Evolutionary conservation across 108 stramenopile species (phyloP).

Genomic region (Fragilaria radians): DNA sequence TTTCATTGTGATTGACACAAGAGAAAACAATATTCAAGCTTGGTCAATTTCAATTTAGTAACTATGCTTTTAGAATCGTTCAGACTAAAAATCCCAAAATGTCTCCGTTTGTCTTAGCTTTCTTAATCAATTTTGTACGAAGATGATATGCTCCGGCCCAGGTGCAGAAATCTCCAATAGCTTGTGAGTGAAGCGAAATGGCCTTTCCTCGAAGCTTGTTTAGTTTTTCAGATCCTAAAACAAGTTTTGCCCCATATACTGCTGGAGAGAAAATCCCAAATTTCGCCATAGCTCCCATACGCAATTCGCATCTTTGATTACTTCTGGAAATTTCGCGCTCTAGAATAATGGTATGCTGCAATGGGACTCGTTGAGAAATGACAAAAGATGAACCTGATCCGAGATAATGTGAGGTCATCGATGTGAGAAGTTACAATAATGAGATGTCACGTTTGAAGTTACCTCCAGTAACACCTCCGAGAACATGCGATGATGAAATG

Average conservation of each 20-base stretch:
- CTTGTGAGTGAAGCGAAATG: constrained; percentile 88
- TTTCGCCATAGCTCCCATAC: constrained; percentile 82
- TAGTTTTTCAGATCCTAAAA: constrained; percentile 67
- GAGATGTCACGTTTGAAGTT: background rate
- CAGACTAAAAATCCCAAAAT: constrained; percentile 93
- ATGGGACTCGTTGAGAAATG: constrained; percentile 54
- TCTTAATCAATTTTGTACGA: constrained; percentile 81
- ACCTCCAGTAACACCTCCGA: background rate
- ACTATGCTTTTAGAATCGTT: too few relatives aligned
- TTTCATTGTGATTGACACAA: too few relatives aligned
- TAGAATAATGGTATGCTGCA: constrained; percentile 7
- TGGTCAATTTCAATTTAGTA: too few relatives aligned
- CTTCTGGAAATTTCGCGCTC: constrained; percentile 12
- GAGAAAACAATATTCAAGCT: too few relatives aligned
- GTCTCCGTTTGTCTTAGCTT: constrained; percentile 94
- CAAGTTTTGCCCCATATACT: constrained; percentile 91
- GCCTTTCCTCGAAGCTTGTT: constrained; percentile 87
- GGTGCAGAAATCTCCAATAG: constrained; percentile 88
- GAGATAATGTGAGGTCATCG: background rate
- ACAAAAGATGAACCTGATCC: constrained; percentile 72
- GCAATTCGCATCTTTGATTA: constrained; percentile 17
- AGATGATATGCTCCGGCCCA: constrained; percentile 92
- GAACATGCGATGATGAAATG: background rate
- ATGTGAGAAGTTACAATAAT: background rate
- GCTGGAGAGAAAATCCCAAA: constrained; percentile 97